Evolutionary conservation across 1,284 basidiomycete species (phyloP).

Genomic region (Pascua sp.): DNA sequence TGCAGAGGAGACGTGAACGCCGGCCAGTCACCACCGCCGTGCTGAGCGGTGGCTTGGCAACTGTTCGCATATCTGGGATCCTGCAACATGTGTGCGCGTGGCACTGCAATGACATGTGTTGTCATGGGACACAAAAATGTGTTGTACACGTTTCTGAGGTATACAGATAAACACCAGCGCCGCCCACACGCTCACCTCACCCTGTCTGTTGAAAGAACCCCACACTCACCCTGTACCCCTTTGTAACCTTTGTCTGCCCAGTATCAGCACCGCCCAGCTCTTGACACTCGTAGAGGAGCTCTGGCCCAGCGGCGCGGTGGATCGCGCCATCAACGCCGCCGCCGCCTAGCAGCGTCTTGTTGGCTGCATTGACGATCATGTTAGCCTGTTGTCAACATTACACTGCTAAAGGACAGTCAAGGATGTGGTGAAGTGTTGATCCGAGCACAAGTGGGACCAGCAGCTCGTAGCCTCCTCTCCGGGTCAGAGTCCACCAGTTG

Average conservation of each 20-base stretch:
- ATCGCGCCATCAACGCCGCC: slow-evolving; percentile 52
- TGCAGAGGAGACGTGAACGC: background rate
- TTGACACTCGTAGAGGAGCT: slow-evolving; percentile 66
- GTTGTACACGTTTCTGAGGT: no score
- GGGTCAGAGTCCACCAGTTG: no score
- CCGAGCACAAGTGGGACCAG: no score
- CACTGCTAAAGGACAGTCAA: background rate
- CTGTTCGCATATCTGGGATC: no score
- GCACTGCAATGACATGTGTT: no score
- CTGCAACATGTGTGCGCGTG: background rate
- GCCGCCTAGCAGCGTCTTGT: slow-evolving; percentile 68
- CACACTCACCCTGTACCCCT: slow-evolving; percentile 41
- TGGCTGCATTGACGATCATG: slow-evolving; percentile 84
- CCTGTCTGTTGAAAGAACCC: no score
- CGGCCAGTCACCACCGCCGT: background rate
- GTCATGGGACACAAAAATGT: background rate
- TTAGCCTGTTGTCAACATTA: slow-evolving; percentile 53
- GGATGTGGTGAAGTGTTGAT: background rate
- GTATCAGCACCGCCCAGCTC: slow-evolving; percentile 71
- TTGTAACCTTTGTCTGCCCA: slow-evolving; percentile 59
- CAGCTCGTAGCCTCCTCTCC: no score
- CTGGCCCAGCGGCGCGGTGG: slow-evolving; percentile 74
- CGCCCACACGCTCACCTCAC: no score
- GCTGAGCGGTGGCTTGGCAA: background rate
- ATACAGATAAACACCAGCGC: no score